Evolutionary conservation across 2,329 filamentous ascomycete genomes (phyloP), one percentile per base, ranked within the genome.

Genomic region (Podosphaera xanthii): DNA sequence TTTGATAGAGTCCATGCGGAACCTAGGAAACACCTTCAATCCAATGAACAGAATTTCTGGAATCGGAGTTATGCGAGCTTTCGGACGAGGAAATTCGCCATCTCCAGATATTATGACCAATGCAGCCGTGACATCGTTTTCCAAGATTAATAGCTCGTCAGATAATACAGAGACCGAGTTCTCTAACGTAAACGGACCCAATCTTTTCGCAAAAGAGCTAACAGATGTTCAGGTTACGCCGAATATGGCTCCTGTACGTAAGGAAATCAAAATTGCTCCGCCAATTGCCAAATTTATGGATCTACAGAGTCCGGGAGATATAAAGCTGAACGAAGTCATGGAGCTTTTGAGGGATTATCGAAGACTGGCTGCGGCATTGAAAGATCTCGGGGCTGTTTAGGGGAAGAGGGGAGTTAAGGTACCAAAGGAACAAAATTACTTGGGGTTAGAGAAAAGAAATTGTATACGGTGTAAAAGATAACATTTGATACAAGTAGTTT

Each of bases 1-100:
- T 36, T 71, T 82, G 10, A 79, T 94, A 1, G 87, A 94, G 63
- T 87, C 87, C 10, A 83, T 94, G 74, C 82, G 86, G 59, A 91
- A 79, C 68, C 77, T 94, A 61, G 83, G 87, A 44, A 92, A 79
- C 69, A 83, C 84, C 0, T 74, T 94, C 40, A 94, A 94, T 66
- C 88, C 88, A 2, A 83, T 94, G 69, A 87, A 82, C 52, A 80
- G 87, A 58, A 79, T 94, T 58, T 81, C 84, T 1, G 77, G 82
- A 40, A 88, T 92, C 68, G 78, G 79, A 59, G 78, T 83, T 67
- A 84, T 94, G 64, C 81, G 85, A 59, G 83, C 82, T 0, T 91
- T 94, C 65, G 86, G 87, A 0, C 75, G 84, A 58, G 71, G 74
- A 31, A 62, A 62, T 44, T 61, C 69, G 30, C 63, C 67, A 22